phyloP scores from a whole-genome alignment of 192 early-diverging fungal genomes.

The Coemansia sp. region DNA sequence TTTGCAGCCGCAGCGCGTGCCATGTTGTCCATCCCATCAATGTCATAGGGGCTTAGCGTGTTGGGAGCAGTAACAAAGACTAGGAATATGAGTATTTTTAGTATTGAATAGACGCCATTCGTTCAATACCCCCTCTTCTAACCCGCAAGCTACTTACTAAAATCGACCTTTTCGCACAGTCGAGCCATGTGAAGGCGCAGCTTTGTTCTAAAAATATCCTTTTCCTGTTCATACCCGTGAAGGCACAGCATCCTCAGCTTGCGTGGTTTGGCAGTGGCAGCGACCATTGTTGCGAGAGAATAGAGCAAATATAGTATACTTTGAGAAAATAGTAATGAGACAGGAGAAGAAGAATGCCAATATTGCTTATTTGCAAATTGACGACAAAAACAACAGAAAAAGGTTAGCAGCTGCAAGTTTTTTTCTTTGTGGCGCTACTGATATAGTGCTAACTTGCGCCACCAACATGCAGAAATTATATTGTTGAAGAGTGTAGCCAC shows the following conservation, averaged over 20 bases:
- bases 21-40: constrained; percentile 39
- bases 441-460: constrained; percentile 4
- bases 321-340: background rate
- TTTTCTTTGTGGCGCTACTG: constrained; percentile 7
- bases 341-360: background rate
- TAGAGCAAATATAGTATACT: background rate
- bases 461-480: background rate
- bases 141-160: constrained; percentile 22
- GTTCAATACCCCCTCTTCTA: background rate
- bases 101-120: background rate
- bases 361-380: background rate
- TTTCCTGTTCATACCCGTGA: constrained; percentile 52
- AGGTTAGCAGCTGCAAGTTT: background rate
- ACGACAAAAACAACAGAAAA: background rate
- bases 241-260: constrained; percentile 46
- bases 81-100: constrained; percentile 8
- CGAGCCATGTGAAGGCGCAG: constrained; percentile 20
- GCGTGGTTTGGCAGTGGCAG: background rate
- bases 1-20: constrained; percentile 12
- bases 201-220: constrained; percentile 37
- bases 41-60: constrained; percentile 34
- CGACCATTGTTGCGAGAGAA: constrained; percentile 5
- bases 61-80: constrained; percentile 48
- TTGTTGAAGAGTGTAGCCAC: background rate
- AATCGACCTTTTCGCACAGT: constrained; percentile 28